Evolutionary conservation across 441 rosid species (phyloP), one percentile per base, ranked within the genome.

Genomic region (Manihot esculenta): DNA sequence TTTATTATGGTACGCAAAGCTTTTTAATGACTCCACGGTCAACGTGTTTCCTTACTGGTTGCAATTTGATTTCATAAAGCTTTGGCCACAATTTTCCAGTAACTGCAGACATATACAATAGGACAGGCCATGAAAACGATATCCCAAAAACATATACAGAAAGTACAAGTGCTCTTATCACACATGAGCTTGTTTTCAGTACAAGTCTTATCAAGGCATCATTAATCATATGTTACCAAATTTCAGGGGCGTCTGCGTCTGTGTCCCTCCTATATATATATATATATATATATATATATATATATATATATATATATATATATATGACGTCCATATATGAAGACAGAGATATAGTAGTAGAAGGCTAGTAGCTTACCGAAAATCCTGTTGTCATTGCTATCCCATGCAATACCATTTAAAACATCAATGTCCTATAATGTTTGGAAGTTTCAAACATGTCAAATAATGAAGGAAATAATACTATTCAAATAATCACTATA

Each of bases 371-470:
- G 67, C 86, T 88, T 84, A 95, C 98, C 99, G 30, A 93, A 95
- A 55, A 93, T 68, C 58, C 99, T 95, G 59, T 83, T 83, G 66
- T 77, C 70, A 3, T 83, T 66, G 23, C 72, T 64, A 77, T 95
- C 98, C 98, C 97, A 93, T 41, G 99, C 98, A 76, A 95, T 95
- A 66, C 98, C 98, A 60, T 95, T 95, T 72, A 95, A 77, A 61
- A 95, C 98, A 84, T 95, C 99, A 63, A 95, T 81, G 64, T 72
- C 77, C 97, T 91, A 62, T n/a, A 68, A 73, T 64, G 57, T 51
- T 64, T 57, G 26, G 58, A 54, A 74, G 70, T 18, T 59, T 49
- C 68, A 63, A 53, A 23, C n/a, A 44, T 21, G 18, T 60, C 15
- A 38, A 45, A 1, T 24, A 17, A 11, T 44, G 33, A 70, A 24